Conservation (phyloP, 805 yeast species). For the Starmerella vitae region DNA sequence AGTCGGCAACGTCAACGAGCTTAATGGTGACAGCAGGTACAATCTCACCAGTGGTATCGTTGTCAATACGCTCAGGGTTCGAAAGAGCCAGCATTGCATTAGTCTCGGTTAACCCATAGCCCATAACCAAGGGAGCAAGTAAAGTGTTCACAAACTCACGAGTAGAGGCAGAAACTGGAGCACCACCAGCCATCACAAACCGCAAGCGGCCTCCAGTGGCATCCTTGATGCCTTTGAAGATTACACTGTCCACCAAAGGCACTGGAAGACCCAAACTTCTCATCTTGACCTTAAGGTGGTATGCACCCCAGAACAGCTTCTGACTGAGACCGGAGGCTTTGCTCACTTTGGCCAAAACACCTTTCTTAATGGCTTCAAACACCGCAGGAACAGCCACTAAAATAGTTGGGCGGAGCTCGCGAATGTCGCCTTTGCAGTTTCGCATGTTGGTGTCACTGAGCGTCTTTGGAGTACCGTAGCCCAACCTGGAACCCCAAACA, state of each 20-base stretch:
- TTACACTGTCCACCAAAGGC: conserved; percentile 52
- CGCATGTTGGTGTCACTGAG: conserved; percentile 66
- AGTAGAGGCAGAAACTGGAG: conserved; percentile 69
- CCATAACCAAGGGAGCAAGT: conserved; percentile 76
- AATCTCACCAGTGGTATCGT: conserved; percentile 69
- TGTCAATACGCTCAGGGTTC: conserved; percentile 51
- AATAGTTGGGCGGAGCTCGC: conserved; percentile 73
- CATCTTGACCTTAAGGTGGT: conserved; percentile 54
- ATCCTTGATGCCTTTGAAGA: conserved; percentile 77
- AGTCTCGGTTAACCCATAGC: conserved; percentile 95
- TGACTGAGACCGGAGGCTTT: conserved; percentile 53
- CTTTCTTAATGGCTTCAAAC: conserved; percentile 93
- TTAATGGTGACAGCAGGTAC: conserved; percentile 76
- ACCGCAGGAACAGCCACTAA: conserved; percentile 99
- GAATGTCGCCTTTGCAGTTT: conserved; percentile 81
- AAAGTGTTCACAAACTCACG: conserved; percentile 66
- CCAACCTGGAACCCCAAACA: conserved; percentile 81
- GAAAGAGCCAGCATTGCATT: conserved; percentile 72
- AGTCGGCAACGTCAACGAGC: conserved; percentile 79
- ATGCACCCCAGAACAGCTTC: conserved; percentile 82
- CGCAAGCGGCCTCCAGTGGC: conserved; percentile 90
- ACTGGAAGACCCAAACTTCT: conserved; percentile 61
- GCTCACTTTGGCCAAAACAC: conserved; percentile 63
- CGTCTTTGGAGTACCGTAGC: conserved; percentile 89
- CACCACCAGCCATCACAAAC: conserved; percentile 75